Evolutionary conservation across 2,329 filamentous ascomycete genomes (phyloP).

Genomic region (Penicillium sp.): DNA sequence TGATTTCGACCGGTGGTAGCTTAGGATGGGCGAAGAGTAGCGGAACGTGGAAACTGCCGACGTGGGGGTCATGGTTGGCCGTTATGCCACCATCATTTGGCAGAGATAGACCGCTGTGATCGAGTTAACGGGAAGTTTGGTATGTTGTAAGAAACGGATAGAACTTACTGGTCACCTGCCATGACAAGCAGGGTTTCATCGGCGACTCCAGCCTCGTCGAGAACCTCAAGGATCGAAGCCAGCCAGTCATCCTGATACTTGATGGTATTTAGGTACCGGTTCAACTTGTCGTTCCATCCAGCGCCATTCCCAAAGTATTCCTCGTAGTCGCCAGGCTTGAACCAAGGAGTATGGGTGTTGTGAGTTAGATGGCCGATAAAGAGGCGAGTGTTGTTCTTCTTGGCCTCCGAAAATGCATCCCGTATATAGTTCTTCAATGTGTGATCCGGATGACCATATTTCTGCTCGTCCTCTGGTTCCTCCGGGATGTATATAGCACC

Average conservation of each 20-base stretch:
- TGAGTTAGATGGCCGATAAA: constrained; percentile 29
- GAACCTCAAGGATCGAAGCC: constrained; percentile 22
- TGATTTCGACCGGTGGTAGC: constrained; percentile 20
- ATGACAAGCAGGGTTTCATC: constrained; percentile 30
- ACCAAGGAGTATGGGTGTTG: constrained; percentile 28
- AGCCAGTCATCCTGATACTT: constrained; percentile 27
- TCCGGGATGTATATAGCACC: constrained; percentile 16
- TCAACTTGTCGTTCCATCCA: constrained; percentile 19
- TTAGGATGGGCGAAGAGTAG: constrained; percentile 25
- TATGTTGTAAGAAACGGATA: too few relatives aligned
- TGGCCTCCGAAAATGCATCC: constrained; percentile 24
- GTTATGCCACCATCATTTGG: constrained; percentile 26
- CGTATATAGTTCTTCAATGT: constrained; percentile 24
- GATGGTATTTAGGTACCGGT: constrained; percentile 29
- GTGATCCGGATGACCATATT: constrained; percentile 24
- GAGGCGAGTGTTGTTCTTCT: constrained; percentile 25
- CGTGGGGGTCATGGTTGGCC: constrained; percentile 27
- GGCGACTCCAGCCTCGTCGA: constrained; percentile 26
- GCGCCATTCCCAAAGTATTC: constrained; percentile 12
- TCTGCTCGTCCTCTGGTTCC: constrained; percentile 19
- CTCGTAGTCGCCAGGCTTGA: constrained; percentile 21
- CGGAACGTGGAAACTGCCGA: constrained; percentile 26
- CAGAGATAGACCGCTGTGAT: constrained; percentile 21
- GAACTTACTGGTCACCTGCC: constrained; percentile 26
- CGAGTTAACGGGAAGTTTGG: neutral